phyloP scores from a whole-genome alignment of 2,329 filamentous ascomycete genomes.

The Aspergillus melleus region DNA sequence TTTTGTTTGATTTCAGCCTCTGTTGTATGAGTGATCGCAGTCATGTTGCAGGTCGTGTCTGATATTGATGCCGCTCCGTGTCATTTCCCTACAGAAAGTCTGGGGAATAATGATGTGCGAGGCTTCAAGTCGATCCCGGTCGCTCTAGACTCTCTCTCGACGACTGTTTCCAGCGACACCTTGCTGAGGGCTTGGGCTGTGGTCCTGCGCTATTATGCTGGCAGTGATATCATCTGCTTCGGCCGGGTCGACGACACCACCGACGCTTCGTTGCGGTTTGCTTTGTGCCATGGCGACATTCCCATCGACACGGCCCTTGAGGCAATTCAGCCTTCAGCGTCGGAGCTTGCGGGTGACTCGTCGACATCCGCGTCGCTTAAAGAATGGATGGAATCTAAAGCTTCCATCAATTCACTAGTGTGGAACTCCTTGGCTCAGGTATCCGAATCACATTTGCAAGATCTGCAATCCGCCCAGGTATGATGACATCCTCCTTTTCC shows the following conservation, averaged over 20 bases:
- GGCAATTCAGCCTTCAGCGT: constrained; percentile 1
- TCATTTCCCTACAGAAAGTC: constrained; percentile 12
- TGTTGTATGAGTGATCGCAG: neutral
- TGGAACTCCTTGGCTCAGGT: constrained; percentile 4
- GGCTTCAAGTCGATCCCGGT: constrained; percentile 10
- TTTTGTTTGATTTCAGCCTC: neutral
- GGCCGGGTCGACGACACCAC: constrained; percentile 7
- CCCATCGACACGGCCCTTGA: constrained; percentile 1
- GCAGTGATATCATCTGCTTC: constrained; percentile 14
- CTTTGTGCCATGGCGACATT: constrained; percentile 12
- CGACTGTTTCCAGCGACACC: neutral
- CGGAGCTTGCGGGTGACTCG: neutral
- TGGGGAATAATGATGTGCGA: constrained; percentile 4
- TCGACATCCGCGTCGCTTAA: neutral
- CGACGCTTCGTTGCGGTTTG: neutral
- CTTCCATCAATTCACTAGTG: constrained; percentile 11
- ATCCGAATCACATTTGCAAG: neutral
- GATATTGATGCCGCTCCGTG: constrained; percentile 10
- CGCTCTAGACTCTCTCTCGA: neutral
- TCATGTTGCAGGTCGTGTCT: constrained; percentile 12
- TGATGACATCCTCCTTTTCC: neutral
- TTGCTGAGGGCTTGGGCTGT: constrained; percentile 15
- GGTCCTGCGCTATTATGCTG: constrained; percentile 12
- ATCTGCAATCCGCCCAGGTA: constrained; percentile 11
- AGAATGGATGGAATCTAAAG: constrained; percentile 10